These are phyloP conservation scores for Canavalia gladiata DNA, from an alignment of 306 rosid genomes.

Conservation along the genomic window DNA sequence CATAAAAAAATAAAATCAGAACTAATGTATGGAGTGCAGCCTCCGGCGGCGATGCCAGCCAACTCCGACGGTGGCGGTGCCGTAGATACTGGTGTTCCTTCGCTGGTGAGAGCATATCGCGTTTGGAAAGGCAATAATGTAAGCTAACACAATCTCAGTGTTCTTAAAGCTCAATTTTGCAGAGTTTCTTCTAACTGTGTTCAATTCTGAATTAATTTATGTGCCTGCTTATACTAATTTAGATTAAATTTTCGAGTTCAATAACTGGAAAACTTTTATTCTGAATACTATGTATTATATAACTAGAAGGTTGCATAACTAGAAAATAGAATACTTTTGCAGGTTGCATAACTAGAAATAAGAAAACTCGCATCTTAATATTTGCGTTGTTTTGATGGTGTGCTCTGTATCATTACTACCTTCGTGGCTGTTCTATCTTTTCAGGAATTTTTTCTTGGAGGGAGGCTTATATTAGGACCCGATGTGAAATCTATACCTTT, in stretches of 20 bases:
- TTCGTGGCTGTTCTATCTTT: not conserved
- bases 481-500: conserved; percentile 81
- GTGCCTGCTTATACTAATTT: not conserved
- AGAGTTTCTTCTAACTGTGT: not conserved
- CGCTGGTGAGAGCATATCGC: conserved; percentile 65
- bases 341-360: not conserved
- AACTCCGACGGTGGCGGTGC: not conserved
- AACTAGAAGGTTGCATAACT: no score
- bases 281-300: no score
- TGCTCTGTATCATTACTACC: not conserved
- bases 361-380: not conserved
- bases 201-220: not conserved
- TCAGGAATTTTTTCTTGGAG: conserved; percentile 88
- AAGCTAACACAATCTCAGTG: conserved; percentile 22
- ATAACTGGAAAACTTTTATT: no score
- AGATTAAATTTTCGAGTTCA: not conserved
- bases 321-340: not conserved
- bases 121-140: conserved; percentile 96
- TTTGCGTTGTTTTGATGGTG: no score
- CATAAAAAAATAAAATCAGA: not conserved
- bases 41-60: conserved; percentile 54
- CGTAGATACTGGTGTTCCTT: conserved; percentile 14
- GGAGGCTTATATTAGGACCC: conserved; percentile 94
- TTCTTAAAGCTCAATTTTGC: conserved; percentile 1
- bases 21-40: conserved; percentile 43